Evolutionary conservation across 768 basidiomycete genomes (phyloP).

Genomic region (Amanita rimosa): DNA sequence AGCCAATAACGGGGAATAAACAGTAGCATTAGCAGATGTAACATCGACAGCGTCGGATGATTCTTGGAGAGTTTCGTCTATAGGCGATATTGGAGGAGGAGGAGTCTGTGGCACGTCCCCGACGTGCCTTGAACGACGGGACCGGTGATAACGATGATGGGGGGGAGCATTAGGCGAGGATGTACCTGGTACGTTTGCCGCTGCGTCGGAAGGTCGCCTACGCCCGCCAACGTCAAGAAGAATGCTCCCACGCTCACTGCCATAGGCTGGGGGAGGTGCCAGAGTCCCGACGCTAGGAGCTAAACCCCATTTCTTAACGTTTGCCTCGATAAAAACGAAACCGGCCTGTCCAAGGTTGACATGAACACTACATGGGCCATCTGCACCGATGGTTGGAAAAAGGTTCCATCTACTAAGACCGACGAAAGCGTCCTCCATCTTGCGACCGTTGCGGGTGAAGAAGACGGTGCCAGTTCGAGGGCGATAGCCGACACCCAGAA

Average conservation of each 20-base stretch:
- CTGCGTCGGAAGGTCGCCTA: slow-evolving; percentile 25
- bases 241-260: slow-evolving; percentile 93
- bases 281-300: slow-evolving; percentile 96
- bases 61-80: slow-evolving; percentile 52
- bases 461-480: slow-evolving; percentile 98
- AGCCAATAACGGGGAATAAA: slow-evolving; percentile 17
- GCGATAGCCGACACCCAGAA: slow-evolving; percentile 90
- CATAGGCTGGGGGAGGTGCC: slow-evolving; percentile 96
- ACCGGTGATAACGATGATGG: slow-evolving; percentile 45
- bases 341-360: slow-evolving; percentile 97
- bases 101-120: slow-evolving; percentile 32
- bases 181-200: slow-evolving; percentile 28
- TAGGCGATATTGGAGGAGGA: slow-evolving; percentile 67
- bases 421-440: slow-evolving; percentile 91
- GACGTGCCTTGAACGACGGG: slow-evolving; percentile 35
- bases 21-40: slow-evolving; percentile 1
- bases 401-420: slow-evolving; percentile 87
- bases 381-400: slow-evolving; percentile 94
- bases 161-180: slow-evolving; percentile 39
- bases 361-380: slow-evolving; percentile 93
- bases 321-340: slow-evolving; percentile 98
- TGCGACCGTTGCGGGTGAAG: slow-evolving; percentile 95
- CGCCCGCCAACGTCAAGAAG: slow-evolving; percentile 82
- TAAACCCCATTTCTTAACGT: slow-evolving; percentile 99
- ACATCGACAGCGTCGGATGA: slow-evolving; percentile 21